Conservation (phyloP, 108 stramenopile species). For the Pseudonitzschia multiseries region DNA sequence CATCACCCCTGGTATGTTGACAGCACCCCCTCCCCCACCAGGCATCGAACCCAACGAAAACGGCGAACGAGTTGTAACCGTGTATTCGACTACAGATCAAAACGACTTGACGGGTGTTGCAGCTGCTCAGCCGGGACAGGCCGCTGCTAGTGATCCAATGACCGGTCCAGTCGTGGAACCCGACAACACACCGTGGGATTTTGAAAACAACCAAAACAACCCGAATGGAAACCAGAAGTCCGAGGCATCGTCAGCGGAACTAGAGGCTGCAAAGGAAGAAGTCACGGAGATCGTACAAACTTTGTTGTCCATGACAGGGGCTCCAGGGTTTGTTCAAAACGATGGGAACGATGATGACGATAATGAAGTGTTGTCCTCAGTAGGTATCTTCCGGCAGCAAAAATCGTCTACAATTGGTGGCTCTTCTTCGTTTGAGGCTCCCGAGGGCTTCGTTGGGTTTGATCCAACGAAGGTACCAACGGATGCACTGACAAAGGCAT, state of each 20-base stretch:
- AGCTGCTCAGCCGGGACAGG: conserved; percentile 44
- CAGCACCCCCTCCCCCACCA: conserved; percentile 64
- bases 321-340: conserved; percentile 69
- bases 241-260: conserved; percentile 38
- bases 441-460: conserved; percentile 69
- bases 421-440: conserved; percentile 24
- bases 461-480: conserved; percentile 70
- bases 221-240: conserved; percentile 26
- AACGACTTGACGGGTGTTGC: conserved; percentile 82
- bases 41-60: conserved; percentile 63
- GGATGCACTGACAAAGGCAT: conserved; percentile 52
- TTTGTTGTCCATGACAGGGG: conserved; percentile 74
- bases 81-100: conserved; percentile 76
- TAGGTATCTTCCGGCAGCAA: conserved; percentile 28
- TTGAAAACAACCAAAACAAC: conserved; percentile 14
- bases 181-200: conserved; percentile 43
- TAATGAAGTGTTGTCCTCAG: conserved; percentile 24
- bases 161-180: conserved; percentile 22
- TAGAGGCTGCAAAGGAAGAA: conserved; percentile 68
- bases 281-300: conserved; percentile 60
- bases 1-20: conserved; percentile 21
- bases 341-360: conserved; percentile 35
- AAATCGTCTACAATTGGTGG: not conserved
- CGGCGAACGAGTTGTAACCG: conserved; percentile 79
- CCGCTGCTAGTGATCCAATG: conserved; percentile 17